These are phyloP conservation scores for Caloboletus inedulis DNA, from an alignment of 1,284 basidiomycete genomes.

Conservation along the genomic window DNA sequence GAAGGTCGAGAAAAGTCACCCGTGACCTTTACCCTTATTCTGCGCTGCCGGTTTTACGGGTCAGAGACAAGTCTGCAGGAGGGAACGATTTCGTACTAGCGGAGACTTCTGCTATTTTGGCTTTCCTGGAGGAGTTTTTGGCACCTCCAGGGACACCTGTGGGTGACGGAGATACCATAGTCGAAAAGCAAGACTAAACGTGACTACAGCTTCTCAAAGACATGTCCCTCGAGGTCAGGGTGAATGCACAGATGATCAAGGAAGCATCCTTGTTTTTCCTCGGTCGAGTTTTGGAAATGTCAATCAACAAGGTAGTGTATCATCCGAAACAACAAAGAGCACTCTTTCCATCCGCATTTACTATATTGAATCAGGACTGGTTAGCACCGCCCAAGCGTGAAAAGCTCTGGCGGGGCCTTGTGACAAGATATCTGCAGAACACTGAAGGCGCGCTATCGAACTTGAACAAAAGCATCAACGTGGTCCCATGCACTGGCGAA, in stretches of 20 bases:
- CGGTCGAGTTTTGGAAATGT: constrained; percentile 6
- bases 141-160: constrained; percentile 15
- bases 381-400: constrained; percentile 23
- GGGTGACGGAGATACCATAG: not conserved
- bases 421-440: constrained; percentile 26
- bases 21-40: constrained; percentile 24
- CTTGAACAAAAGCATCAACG: constrained; percentile 13
- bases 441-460: constrained; percentile 20
- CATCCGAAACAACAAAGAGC: not conserved
- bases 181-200: constrained; percentile 5
- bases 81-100: constrained; percentile 20
- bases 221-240: constrained; percentile 19
- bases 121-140: constrained; percentile 22
- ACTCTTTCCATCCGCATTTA: not conserved
- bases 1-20: constrained; percentile 14
- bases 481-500: constrained; percentile 17
- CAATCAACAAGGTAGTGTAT: constrained; percentile 14
- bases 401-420: constrained; percentile 23
- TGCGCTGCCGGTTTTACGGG: constrained; percentile 25
- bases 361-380: constrained; percentile 18
- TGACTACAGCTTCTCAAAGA: constrained; percentile 17
- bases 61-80: constrained; percentile 11
- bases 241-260: constrained; percentile 21
- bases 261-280: constrained; percentile 29
- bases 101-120: constrained; percentile 27